Conservation (phyloP, 768 basidiomycete species). For the Trametes punicea region DNA sequence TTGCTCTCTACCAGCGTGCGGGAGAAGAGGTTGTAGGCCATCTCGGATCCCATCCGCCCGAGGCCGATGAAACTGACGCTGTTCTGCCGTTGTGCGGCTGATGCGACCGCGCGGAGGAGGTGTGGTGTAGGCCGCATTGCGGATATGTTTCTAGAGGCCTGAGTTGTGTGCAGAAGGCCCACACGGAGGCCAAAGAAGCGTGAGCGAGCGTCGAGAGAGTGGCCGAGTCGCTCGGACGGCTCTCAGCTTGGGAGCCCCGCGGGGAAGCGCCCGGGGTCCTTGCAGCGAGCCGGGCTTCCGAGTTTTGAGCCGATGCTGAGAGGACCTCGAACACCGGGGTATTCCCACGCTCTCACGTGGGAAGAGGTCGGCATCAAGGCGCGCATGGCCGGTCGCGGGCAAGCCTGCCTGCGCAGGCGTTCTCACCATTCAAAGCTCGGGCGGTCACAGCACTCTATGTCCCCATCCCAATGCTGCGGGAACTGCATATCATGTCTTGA, state of each 20-base stretch:
- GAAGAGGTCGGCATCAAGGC: neutral
- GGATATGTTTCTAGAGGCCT: too few relatives aligned
- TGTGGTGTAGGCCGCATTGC: conserved; percentile 52
- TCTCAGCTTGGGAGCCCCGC: conserved; percentile 2
- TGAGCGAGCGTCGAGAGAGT: neutral
- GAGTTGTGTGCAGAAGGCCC: neutral
- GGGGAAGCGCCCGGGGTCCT: conserved; percentile 20
- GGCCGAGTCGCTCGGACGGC: neutral
- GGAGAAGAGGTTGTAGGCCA: conserved; percentile 82
- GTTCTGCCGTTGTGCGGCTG: conserved; percentile 28
- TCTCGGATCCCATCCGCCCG: conserved; percentile 85
- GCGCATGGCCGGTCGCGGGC: too few relatives aligned
- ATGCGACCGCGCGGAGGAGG: conserved; percentile 27
- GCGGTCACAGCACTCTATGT: conserved; percentile 8
- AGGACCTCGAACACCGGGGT: conserved; percentile 4
- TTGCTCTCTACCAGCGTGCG: conserved; percentile 54
- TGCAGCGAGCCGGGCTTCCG: neutral
- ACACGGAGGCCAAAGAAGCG: neutral
- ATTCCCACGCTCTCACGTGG: neutral
- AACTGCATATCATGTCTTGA: conserved; percentile 16
- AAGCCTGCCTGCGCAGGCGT: neutral
- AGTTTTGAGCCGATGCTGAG: too few relatives aligned
- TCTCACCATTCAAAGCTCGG: neutral
- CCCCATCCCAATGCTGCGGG: conserved; percentile 3
- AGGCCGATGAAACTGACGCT: conserved; percentile 81